phyloP scores from a whole-genome alignment of 768 basidiomycete genomes.

The Lactarius vividus region DNA sequence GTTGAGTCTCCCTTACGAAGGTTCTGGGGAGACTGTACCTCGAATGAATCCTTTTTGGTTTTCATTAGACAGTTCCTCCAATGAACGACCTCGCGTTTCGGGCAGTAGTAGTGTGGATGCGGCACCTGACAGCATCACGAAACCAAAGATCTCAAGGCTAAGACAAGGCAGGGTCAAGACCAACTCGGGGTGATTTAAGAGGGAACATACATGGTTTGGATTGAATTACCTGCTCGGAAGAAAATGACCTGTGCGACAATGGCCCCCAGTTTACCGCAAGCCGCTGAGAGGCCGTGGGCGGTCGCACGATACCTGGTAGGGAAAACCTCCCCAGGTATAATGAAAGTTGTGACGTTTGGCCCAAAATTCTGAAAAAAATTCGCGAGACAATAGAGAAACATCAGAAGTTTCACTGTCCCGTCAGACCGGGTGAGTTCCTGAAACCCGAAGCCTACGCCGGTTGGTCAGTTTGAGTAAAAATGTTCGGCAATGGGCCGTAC shows the following conservation, averaged over 20 bases:
- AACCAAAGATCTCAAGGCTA: conserved; percentile 45
- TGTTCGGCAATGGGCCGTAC: conserved; percentile 37
- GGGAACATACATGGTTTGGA: conserved; percentile 36
- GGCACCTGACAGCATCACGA: conserved; percentile 46
- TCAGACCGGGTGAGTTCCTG: conserved; percentile 32
- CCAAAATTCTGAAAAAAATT: conserved; percentile 48
- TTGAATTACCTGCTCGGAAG: conserved; percentile 27
- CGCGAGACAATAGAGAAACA: conserved; percentile 41
- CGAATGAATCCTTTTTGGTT: conserved; percentile 36
- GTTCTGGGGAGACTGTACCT: neutral
- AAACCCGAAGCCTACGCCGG: conserved; percentile 32
- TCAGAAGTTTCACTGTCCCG: conserved; percentile 34
- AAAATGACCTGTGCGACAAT: conserved; percentile 42
- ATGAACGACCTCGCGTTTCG: conserved; percentile 40
- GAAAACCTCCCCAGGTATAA: conserved; percentile 45
- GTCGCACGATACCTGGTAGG: conserved; percentile 46
- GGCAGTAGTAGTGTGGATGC: conserved; percentile 43
- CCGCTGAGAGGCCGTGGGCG: conserved; percentile 46
- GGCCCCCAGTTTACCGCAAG: conserved; percentile 45
- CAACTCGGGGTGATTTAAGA: conserved; percentile 14
- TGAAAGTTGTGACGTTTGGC: conserved; percentile 44
- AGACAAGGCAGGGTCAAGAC: conserved; percentile 2
- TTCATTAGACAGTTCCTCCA: conserved; percentile 40
- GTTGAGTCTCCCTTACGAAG: neutral
- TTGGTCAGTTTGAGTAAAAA: neutral